Conservation (phyloP, 805 yeast species). For the Saccharomycopsis vini region DNA sequence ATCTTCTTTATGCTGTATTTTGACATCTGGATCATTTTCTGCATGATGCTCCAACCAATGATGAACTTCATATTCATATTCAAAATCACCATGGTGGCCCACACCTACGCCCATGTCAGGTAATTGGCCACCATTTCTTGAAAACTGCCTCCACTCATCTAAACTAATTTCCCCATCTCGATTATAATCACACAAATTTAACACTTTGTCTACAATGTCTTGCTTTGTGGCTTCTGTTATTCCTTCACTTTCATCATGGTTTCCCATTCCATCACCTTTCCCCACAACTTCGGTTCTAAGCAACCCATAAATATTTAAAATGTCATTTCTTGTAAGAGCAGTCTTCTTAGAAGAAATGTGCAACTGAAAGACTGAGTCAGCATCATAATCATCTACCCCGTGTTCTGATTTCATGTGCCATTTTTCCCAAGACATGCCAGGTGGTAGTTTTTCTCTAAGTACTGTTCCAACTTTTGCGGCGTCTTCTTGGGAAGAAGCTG, state of each 20-base stretch:
- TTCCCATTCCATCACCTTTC: slow-evolving; percentile 84
- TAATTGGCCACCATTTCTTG: slow-evolving; percentile 54
- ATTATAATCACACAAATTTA: slow-evolving; percentile 55
- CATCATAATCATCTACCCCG: slow-evolving; percentile 61
- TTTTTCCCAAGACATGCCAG: slow-evolving; percentile 59
- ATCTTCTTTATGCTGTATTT: slow-evolving; percentile 77
- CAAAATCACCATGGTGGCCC: slow-evolving; percentile 82
- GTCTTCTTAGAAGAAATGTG: slow-evolving; percentile 68
- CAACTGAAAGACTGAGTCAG: slow-evolving; percentile 65
- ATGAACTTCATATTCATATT: slow-evolving; percentile 86
- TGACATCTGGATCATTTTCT: slow-evolving; percentile 74
- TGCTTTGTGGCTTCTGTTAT: slow-evolving; percentile 46
- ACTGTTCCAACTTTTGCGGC: slow-evolving; percentile 14
- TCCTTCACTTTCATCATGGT: slow-evolving; percentile 55
- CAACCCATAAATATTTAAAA: slow-evolving; percentile 75
- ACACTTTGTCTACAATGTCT: slow-evolving; percentile 42
- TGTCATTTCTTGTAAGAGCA: slow-evolving; percentile 48
- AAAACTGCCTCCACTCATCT: slow-evolving; percentile 63
- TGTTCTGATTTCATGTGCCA: slow-evolving; percentile 94
- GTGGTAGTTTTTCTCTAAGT: slow-evolving; percentile 36
- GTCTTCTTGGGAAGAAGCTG: slow-evolving; percentile 5
- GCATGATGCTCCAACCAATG: slow-evolving; percentile 83
- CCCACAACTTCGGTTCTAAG: slow-evolving; percentile 67
- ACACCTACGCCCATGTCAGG: slow-evolving; percentile 93
- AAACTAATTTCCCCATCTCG: slow-evolving; percentile 54